Evolutionary conservation across 257 asterid genomes (phyloP).

Genomic region (Perilla frutescens): DNA sequence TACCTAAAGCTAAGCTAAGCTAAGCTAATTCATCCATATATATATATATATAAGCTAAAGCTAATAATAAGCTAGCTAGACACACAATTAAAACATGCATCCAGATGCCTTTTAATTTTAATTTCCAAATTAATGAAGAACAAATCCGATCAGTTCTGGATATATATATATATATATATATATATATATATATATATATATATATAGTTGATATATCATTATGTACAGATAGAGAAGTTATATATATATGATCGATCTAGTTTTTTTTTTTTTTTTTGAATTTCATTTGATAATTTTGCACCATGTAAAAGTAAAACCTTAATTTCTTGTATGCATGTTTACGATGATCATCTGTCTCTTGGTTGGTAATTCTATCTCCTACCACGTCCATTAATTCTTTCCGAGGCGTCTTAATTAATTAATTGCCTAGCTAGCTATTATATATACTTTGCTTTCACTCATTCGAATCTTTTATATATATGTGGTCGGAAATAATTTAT

Average conservation of each 20-base stretch:
- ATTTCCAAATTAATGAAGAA: no score
- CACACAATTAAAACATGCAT: no score
- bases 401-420: no score
- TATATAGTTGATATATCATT: neutral
- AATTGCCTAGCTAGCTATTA: no score
- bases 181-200: neutral
- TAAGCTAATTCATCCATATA: constrained; percentile 23
- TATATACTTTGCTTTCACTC: no score
- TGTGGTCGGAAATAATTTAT: no score
- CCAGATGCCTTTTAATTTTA: no score
- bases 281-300: neutral
- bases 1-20: no score
- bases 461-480: no score
- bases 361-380: no score
- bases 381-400: no score
- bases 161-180: neutral
- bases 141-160: no score
- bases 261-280: neutral
- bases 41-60: neutral
- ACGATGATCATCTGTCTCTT: neutral
- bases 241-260: neutral
- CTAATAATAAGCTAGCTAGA: neutral
- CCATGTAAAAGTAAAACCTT: constrained; percentile 19
- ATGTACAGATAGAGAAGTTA: constrained; percentile 25
- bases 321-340: constrained; percentile 22